Base-by-base conservation (phyloP, 306 rosid genomes). In the Gastrolobium villosum region DNA sequence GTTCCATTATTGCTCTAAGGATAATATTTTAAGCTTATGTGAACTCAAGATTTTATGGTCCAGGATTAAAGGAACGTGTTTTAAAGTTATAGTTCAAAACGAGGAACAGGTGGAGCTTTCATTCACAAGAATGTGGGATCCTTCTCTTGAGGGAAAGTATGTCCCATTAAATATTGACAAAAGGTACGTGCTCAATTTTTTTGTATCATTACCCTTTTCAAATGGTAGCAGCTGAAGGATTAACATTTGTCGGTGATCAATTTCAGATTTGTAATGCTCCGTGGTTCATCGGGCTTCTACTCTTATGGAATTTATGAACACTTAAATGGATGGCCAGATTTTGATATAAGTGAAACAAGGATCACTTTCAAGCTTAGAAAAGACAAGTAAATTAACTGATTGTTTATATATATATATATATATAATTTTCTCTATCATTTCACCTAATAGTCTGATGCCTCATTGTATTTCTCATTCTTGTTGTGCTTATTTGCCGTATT, bases 131-230 rank as follows among this genome's bases (percentile, higher is more conserved):
- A 87, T 69, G 77, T 95, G 99, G 99, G 96, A 95, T 87, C 89
- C 82, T 74, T 89, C 97, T 60, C 97, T 93, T 4, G 93, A 88
- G 88, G 96, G 98, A 61, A 89, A 93, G 85, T 77, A 28, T 73
- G 98, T 87, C 46, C 99, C 99, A 70, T 75, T 95, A 77, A 95
- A 93, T 50, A 91, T 95, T 79, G 97, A 95, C 86, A 95, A 91
- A 87, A 95, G 99, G 99, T 95, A 63, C 71, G 76, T 79, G 36
- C 74, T 73, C 41, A 40, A 26, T 54, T 80, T 60, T 65, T 74
- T 59, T 65, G 50, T 44, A 37, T 62, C 34, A 36, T 67, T 78
- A 50, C 70, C 15, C 50, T 83, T 43, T 35, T 64, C 61, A 67
- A 75, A 65, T 65, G 54, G 6, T 78, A 39, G 1, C 56, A 39